Percentiles rank a stretch among this genome's conserved stretches.
phyloP scores from a whole-genome alignment of 169 alveolate species.

The Cryptosporidium canis region DNA sequence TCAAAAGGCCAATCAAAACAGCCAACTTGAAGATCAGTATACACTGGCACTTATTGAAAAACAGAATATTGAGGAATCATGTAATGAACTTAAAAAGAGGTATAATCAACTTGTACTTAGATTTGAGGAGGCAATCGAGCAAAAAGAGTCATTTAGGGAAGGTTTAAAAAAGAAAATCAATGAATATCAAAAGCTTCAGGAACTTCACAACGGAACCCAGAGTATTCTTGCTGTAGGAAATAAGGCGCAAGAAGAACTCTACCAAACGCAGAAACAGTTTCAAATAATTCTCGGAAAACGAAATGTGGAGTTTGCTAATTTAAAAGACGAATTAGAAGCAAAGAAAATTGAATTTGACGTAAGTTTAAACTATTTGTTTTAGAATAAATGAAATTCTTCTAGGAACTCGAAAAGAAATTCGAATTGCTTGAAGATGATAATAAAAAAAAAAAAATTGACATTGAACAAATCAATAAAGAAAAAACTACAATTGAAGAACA shows the following conservation, averaged over 20 bases:
- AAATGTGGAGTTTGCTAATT: slow-evolving; percentile 42
- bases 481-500: slow-evolving; percentile 14
- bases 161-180: slow-evolving; percentile 29
- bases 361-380: not conserved
- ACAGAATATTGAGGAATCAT: slow-evolving; percentile 53
- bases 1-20: not conserved
- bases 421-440: slow-evolving; percentile 15
- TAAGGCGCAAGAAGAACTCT: slow-evolving; percentile 68
- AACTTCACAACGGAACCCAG: slow-evolving; percentile 55
- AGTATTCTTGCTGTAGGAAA: slow-evolving; percentile 58
- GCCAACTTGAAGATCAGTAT: slow-evolving; percentile 32
- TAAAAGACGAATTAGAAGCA: slow-evolving; percentile 42
- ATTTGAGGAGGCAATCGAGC: slow-evolving; percentile 56
- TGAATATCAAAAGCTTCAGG: slow-evolving; percentile 68
- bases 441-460: not conserved
- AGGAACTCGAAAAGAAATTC: slow-evolving; percentile 54
- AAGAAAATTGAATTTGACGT: slow-evolving; percentile 38
- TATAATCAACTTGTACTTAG: slow-evolving; percentile 56
- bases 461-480: not conserved
- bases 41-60: slow-evolving; percentile 35
- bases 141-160: slow-evolving; percentile 65
- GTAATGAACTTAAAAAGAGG: slow-evolving; percentile 52
- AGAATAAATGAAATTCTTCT: not conserved
- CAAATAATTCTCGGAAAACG: slow-evolving; percentile 60
- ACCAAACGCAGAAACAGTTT: slow-evolving; percentile 65